These are phyloP conservation scores for Picea glauca DNA, from an alignment of 75 land plant genomes.

Conservation along the genomic window DNA sequence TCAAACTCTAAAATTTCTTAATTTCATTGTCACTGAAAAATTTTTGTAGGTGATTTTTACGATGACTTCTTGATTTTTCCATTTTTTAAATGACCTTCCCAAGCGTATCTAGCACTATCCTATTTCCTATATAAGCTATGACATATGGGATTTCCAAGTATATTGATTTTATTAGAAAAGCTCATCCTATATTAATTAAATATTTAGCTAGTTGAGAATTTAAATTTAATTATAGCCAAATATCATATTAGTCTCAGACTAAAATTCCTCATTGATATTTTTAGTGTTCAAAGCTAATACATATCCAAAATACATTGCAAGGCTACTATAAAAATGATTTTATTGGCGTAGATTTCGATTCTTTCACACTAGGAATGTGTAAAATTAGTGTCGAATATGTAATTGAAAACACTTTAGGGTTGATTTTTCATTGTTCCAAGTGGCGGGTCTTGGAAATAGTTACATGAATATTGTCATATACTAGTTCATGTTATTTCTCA, in stretches of 20 bases:
- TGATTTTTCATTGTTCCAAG: constrained; percentile 32
- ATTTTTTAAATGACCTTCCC: constrained; percentile 68
- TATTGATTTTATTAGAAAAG: not conserved
- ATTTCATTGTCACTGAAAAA: too few species aligned
- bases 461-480: too few species aligned
- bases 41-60: constrained; percentile 66
- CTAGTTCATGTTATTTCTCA: too few species aligned
- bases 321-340: constrained; percentile 64
- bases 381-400: constrained; percentile 48
- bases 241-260: not conserved
- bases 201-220: not conserved
- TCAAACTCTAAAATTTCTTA: not conserved
- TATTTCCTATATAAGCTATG: constrained; percentile 67
- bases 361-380: constrained; percentile 21
- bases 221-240: too few species aligned
- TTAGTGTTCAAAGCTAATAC: not conserved
- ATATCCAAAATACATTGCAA: constrained; percentile 14
- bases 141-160: constrained; percentile 82
- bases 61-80: constrained; percentile 80
- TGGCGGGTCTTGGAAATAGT: too few species aligned
- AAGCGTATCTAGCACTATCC: constrained; percentile 89
- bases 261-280: too few species aligned
- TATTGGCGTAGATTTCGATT: constrained; percentile 56
- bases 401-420: constrained; percentile 28
- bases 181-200: not conserved